Percentiles rank a stretch among this genome's conserved stretches.
These are phyloP conservation scores for Nemania sp. DNA, from an alignment of 2,329 filamentous ascomycete species.

Conservation along the genomic window DNA sequence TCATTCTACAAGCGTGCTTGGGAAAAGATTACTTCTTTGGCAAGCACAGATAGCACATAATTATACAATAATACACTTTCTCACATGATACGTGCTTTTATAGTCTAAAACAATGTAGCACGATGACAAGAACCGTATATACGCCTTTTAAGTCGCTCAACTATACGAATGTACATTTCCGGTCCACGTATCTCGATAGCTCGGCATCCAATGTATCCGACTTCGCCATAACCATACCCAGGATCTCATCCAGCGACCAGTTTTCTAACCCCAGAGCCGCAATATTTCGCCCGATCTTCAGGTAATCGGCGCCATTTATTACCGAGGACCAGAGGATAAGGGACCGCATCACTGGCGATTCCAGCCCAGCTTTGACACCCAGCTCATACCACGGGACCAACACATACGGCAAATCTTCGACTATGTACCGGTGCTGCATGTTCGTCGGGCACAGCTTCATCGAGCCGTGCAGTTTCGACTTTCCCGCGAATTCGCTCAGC, in stretches of 20 bases:
- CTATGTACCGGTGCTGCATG: constrained; percentile 20
- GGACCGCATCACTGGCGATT: constrained; percentile 20
- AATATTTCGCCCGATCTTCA: constrained; percentile 16
- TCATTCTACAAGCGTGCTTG: too few relatives aligned
- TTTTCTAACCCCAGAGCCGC: constrained; percentile 9
- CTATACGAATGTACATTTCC: too few relatives aligned
- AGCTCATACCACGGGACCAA: constrained; percentile 27
- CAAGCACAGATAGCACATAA: too few relatives aligned
- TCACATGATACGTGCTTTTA: too few relatives aligned
- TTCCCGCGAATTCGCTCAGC: constrained; percentile 16
- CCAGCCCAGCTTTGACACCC: constrained; percentile 19
- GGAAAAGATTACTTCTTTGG: too few relatives aligned
- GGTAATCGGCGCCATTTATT: constrained; percentile 20
- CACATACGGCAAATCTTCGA: constrained; percentile 23
- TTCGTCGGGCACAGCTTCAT: constrained; percentile 24
- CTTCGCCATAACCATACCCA: constrained; percentile 9
- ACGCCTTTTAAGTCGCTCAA: too few relatives aligned
- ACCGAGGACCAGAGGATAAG: constrained; percentile 24
- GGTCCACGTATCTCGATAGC: constrained; percentile 7
- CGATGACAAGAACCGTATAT: too few relatives aligned
- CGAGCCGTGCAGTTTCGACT: constrained; percentile 18
- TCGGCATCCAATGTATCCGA: constrained; percentile 7
- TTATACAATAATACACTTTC: too few relatives aligned
- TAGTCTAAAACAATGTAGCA: too few relatives aligned
- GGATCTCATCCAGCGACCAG: constrained; percentile 15